Conservation (phyloP, 1,139 yeast species). For the Geotrichum restrictum region DNA sequence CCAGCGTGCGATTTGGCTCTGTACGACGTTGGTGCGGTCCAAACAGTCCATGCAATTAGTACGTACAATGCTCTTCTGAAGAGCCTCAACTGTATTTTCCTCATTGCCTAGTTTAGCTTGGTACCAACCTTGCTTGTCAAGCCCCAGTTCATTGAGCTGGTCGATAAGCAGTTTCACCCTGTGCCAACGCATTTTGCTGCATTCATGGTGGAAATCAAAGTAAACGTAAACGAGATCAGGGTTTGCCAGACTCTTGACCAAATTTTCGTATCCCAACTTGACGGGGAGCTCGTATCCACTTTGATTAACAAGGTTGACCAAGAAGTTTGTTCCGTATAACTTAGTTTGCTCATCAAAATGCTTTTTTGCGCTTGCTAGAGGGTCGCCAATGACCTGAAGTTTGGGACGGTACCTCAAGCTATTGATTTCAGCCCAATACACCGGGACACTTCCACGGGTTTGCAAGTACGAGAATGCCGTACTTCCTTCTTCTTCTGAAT, state of each 20-base stretch:
- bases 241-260: constrained; percentile 59
- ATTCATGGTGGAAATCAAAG: constrained; percentile 97
- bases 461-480: constrained; percentile 33
- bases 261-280: constrained; percentile 74
- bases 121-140: constrained; percentile 57
- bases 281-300: constrained; percentile 92
- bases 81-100: constrained; percentile 35
- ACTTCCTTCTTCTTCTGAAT: neutral
- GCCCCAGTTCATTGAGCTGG: constrained; percentile 58
- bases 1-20: constrained; percentile 85
- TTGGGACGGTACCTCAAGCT: constrained; percentile 82
- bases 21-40: constrained; percentile 96
- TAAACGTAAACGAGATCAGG: constrained; percentile 65
- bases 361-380: constrained; percentile 59
- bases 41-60: constrained; percentile 99
- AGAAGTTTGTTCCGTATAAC: constrained; percentile 73
- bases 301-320: constrained; percentile 89
- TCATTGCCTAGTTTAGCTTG: constrained; percentile 35
- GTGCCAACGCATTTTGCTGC: constrained; percentile 93
- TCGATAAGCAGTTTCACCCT: constrained; percentile 76
- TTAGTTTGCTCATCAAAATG: constrained; percentile 71
- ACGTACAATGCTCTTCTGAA: constrained; percentile 72
- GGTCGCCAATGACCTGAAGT: constrained; percentile 59
- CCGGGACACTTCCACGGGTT: constrained; percentile 95
- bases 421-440: constrained; percentile 94